Evolutionary conservation across 352 stramenopile species (phyloP), one percentile per base, ranked within the genome.

Genomic region (Pythium angustatum): DNA sequence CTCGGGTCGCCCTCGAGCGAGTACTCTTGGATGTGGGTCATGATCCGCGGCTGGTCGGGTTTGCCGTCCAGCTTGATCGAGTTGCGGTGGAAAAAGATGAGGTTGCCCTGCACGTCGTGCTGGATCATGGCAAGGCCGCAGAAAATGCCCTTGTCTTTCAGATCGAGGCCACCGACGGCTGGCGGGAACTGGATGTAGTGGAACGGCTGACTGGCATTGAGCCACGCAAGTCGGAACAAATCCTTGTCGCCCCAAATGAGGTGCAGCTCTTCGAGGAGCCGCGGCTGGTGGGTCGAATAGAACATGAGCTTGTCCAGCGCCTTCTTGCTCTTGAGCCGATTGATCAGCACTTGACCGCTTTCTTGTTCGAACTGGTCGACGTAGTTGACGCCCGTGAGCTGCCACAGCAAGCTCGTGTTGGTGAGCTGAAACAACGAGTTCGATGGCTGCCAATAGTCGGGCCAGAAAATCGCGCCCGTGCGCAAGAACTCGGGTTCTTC

Each of bases 241-340:
- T 96, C 87, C 49, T 96, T 96, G 76, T 96, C 87, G 44, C 87
- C 87, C 85, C 85, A 96, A 31, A 96, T 83, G 14, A 96, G 72
- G 50, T 90, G 76, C 55, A 95, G 73, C 40, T 84, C 67, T 61
- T 93, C 85, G 24, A 93, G 71, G 40, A 93, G 45, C 1, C 80
- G 73, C 50, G 84, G 82, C 52, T 88, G 69, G 62, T 90, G 79
- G 19, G 79, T 90, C 38, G 82, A 90, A 53, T 93, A 95, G 59
- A 87, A 92, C 84, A 95, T 93, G 52, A 95, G 80, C 62, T 93
- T 91, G 59, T 95, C 79, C 26, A 96, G 73, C 30, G 85, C 83
- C 19, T 69, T 76, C 55, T 85, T 88, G 68, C 81, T 90, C 44
- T 81, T 85, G n/a, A 82, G 68, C 15, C 85, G 78, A 58, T 96